Base-by-base conservation (phyloP, 441 rosid species). In the Pelargonium fulgidum region DNA sequence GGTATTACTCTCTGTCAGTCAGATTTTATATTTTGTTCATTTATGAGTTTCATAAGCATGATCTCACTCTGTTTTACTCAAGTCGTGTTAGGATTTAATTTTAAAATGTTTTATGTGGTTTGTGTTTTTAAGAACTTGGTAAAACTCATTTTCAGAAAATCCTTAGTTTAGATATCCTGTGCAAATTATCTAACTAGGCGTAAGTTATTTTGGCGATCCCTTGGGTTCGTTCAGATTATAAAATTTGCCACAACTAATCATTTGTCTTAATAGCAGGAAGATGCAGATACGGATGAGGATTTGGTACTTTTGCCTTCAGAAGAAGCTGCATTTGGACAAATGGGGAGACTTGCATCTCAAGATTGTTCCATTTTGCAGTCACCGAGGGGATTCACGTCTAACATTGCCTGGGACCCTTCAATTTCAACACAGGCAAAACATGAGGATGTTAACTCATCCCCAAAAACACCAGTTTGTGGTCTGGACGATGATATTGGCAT, bases 401-500 rank as follows among this genome's bases (percentile, higher is more conserved):
- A 73, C 41, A 75, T 64, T 68, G 70, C 89, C 24, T 88, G 95
- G 96, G 81, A 89, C 76, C 79, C 80, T 39, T 84, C 80, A 67
- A 74, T 77, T 71, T 74, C 81, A 0, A 65, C 72, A 75, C 83
- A 76, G 70, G 83, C 70, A 75, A 85, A 79, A 70, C 72, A 17
- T 24, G 79, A 81, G 22, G 64, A 70, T 69, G 66, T 16, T 2
- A 76, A 73, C 63, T 73, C 81, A 11, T 76, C 82, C 56, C 71
- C 85, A 13, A 92, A 83, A 62, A 76, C 83, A 36, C 81, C 89
- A 58, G 70, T 59, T 10, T 75, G 67, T 66, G 58, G 58, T 20
- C 84, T 88, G 20, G 83, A 80, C 76, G 93, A 85, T 82, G 97
- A 89, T 62, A 72, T 88, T 20, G 83, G 84, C 56, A 85, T 86